Conservation (phyloP, 305 asterid genomes). For the Lippia alba region DNA sequence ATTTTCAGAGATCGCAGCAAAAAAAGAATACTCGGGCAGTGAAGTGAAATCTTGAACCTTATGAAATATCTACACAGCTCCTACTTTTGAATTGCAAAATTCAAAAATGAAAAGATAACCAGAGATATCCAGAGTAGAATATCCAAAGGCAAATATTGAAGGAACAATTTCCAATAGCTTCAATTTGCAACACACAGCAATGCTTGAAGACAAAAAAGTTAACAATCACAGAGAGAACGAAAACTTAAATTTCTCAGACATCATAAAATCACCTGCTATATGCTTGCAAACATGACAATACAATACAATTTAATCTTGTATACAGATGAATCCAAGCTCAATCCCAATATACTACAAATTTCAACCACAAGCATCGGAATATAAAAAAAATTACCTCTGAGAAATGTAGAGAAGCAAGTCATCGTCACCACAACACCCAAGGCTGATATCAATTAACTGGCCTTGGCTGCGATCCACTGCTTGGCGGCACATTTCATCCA, state of each 20-base stretch:
- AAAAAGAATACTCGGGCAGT: background rate
- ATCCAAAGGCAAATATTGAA: background rate
- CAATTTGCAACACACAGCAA: background rate
- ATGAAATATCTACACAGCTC: background rate
- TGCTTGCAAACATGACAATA: background rate
- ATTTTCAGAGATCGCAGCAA: constrained; percentile 4
- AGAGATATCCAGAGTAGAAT: background rate
- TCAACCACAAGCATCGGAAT: background rate
- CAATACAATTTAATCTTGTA: background rate
- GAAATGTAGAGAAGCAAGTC: constrained; percentile 45
- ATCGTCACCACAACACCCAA: constrained; percentile 42
- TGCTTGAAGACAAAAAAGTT: too few species aligned
- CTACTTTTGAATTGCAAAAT: background rate
- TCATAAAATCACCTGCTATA: background rate
- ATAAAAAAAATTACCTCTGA: constrained; percentile 33
- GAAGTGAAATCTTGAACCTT: background rate
- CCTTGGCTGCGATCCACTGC: constrained; percentile 63
- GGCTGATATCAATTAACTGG: constrained; percentile 39
- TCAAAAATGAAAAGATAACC: background rate
- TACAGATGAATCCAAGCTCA: background rate
- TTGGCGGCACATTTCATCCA: constrained; percentile 37
- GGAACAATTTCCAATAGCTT: background rate
- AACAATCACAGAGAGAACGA: too few species aligned
- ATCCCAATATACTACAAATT: background rate
- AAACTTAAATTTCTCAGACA: background rate